Conservation (phyloP, 805 yeast genomes). For the Yamadazyma phyllophila region DNA sequence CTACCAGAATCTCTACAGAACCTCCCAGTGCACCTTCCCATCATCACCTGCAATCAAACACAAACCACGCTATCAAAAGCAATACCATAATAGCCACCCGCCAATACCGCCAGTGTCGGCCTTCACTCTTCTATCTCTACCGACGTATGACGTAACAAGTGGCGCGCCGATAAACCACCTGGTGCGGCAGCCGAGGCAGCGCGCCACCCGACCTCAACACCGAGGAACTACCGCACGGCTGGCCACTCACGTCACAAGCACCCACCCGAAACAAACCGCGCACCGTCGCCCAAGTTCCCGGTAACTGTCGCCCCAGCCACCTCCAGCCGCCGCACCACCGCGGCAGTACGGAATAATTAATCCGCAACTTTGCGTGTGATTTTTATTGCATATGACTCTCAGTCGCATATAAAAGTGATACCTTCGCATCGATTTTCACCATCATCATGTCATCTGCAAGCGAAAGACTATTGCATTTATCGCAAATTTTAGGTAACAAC, state of each 20-base stretch:
- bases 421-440: neutral
- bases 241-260: neutral
- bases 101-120: too few relatives aligned
- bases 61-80: too few relatives aligned
- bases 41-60: too few relatives aligned
- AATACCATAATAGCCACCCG: too few relatives aligned
- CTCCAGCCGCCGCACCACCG: too few relatives aligned
- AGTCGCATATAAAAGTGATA: neutral
- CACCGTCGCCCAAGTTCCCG: neutral
- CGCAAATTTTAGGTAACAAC: constrained; percentile 24
- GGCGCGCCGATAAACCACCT: too few relatives aligned
- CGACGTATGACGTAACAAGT: too few relatives aligned
- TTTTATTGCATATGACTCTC: neutral
- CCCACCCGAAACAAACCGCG: neutral
- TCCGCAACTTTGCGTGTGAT: neutral
- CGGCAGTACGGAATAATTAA: neutral
- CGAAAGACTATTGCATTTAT: constrained; percentile 29
- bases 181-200: neutral
- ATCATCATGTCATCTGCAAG: constrained; percentile 17
- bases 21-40: too few relatives aligned
- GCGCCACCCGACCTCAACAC: neutral
- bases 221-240: neutral
- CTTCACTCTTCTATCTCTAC: too few relatives aligned
- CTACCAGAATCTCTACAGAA: too few relatives aligned
- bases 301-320: too few relatives aligned